Evolutionary conservation across 2,329 filamentous ascomycete species (phyloP).

Genomic region (Colletotrichum sp.): DNA sequence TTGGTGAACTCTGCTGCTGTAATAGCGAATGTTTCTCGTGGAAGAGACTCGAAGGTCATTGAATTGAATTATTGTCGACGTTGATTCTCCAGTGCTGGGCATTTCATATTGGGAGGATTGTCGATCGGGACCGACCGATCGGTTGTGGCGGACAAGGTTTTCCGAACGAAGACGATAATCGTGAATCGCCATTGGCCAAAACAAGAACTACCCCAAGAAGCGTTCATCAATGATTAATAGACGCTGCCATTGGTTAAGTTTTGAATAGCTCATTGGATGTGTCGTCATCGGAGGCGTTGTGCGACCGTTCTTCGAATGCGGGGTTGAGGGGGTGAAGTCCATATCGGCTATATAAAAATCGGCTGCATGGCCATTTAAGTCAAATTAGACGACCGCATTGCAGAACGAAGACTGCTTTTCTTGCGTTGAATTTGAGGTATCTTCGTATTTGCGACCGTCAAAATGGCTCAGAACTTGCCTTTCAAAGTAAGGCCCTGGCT

Average conservation of each 20-base stretch:
- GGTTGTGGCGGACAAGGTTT: neutral
- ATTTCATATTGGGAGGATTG: neutral
- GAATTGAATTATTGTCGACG: neutral
- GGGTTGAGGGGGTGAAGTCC: neutral
- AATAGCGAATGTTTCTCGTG: rapidly evolving
- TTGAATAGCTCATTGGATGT: neutral
- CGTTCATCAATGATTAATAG: neutral
- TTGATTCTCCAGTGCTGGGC: rapidly evolving
- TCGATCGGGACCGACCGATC: neutral
- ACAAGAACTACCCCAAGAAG: neutral
- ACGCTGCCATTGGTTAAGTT: neutral
- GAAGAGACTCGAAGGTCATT: neutral
- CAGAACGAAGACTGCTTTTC: no score
- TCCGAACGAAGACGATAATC: neutral
- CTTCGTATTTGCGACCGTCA: neutral
- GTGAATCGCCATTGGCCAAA: neutral
- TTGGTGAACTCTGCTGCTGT: neutral
- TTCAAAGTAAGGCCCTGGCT: neutral
- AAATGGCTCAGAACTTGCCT: neutral
- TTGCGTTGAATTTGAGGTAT: neutral
- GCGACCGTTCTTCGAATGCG: neutral
- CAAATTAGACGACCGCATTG: neutral
- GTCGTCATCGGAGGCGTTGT: neutral
- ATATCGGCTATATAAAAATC: neutral
- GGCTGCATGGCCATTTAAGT: neutral